A percentile compares a stretch with the other conserved stretches of the same genome.
Conservation (phyloP, 1,139 yeast species). For the Kodamaea sp. region DNA sequence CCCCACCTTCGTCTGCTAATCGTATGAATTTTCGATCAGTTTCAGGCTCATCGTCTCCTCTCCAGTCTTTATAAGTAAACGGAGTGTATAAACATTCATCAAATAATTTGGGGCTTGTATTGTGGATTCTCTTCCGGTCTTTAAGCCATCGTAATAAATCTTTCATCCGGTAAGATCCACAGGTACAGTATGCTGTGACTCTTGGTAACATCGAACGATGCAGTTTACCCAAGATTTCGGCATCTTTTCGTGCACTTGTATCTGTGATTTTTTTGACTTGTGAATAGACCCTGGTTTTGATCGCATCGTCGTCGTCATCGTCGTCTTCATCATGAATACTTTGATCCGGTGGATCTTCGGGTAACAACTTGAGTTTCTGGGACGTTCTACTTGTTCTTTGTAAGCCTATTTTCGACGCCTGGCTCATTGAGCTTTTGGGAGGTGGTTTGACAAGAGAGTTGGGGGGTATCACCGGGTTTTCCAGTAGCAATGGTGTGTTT, state of each 20-base stretch:
- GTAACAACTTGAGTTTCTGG: conserved; percentile 80
- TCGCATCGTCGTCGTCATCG: conserved; percentile 22
- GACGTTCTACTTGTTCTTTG: conserved; percentile 87
- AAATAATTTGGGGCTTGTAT: conserved; percentile 79
- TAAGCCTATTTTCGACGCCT: conserved; percentile 59
- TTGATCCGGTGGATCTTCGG: conserved; percentile 64
- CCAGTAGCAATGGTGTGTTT: conserved; percentile 1
- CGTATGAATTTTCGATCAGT: conserved; percentile 51
- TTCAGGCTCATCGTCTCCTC: conserved; percentile 35
- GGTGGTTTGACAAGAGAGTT: conserved; percentile 7
- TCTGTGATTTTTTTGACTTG: conserved; percentile 84
- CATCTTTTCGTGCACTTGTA: conserved; percentile 90
- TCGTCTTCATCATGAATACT: conserved; percentile 25
- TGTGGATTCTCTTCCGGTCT: conserved; percentile 69
- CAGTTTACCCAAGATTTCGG: conserved; percentile 86
- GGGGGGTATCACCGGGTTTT: conserved; percentile 5
- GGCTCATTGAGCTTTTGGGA: conserved; percentile 24
- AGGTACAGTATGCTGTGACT: conserved; percentile 94
- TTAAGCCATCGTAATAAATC: conserved; percentile 82
- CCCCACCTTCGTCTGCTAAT: conserved; percentile 92
- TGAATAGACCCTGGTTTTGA: conserved; percentile 62
- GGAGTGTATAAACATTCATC: conserved; percentile 95
- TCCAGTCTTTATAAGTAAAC: conserved; percentile 77
- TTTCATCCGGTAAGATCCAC: conserved; percentile 86
- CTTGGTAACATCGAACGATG: conserved; percentile 82